phyloP scores from a whole-genome alignment of 495 filamentous ascomycete genomes.

The Cryomyces minteri region DNA sequence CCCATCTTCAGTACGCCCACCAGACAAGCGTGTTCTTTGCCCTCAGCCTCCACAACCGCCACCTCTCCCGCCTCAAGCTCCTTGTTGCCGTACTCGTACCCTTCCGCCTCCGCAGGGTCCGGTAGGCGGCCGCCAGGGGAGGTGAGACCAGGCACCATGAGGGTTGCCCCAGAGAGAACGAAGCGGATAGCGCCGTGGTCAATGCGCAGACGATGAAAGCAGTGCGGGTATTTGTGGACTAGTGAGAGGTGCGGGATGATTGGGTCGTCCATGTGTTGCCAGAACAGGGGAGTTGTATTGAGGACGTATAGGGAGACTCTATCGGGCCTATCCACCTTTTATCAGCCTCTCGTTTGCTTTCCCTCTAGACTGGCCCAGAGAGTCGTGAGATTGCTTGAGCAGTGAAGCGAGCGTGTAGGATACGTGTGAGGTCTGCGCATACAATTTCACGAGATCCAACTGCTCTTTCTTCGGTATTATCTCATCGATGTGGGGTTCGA shows the following conservation, averaged over 20 bases:
- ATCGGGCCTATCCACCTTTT: slow-evolving; percentile 41
- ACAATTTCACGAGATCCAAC: slow-evolving; percentile 77
- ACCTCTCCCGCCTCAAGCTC: slow-evolving; percentile 59
- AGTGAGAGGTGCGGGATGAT: slow-evolving; percentile 50
- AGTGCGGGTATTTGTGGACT: slow-evolving; percentile 35
- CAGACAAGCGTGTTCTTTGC: slow-evolving; percentile 79
- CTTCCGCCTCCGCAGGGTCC: slow-evolving; percentile 16
- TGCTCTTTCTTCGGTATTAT: slow-evolving; percentile 93
- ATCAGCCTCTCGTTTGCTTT: not conserved
- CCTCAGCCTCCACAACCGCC: slow-evolving; percentile 80
- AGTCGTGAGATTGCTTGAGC: not conserved
- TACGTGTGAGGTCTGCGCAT: slow-evolving; percentile 1
- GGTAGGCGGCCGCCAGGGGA: slow-evolving; percentile 63
- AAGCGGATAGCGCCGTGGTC: slow-evolving; percentile 95
- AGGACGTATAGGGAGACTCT: slow-evolving; percentile 73
- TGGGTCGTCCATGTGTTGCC: slow-evolving; percentile 66
- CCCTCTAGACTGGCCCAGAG: not conserved
- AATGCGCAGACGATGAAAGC: slow-evolving; percentile 50
- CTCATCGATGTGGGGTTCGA: slow-evolving; percentile 80
- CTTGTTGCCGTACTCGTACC: slow-evolving; percentile 23
- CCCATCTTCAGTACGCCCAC: slow-evolving; percentile 74
- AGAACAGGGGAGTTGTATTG: slow-evolving; percentile 62
- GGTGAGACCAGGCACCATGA: slow-evolving; percentile 91
- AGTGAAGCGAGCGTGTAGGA: not conserved
- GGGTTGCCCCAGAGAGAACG: slow-evolving; percentile 74